phyloP scores from a whole-genome alignment of 345 rosid genomes.

The Rhizophora apiculata region DNA sequence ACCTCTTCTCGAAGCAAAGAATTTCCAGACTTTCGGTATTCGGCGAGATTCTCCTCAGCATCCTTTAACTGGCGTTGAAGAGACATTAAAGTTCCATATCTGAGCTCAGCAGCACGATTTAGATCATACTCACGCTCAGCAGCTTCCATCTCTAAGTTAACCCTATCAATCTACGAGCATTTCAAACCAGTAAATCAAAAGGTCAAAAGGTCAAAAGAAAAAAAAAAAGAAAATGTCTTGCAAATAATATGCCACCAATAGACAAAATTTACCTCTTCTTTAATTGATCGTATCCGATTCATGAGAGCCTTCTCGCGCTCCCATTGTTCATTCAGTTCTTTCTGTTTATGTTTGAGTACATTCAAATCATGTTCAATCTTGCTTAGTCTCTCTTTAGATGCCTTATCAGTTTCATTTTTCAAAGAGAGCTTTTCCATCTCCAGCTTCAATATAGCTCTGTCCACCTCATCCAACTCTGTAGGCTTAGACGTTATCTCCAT shows the following conservation, averaged over 20 bases:
- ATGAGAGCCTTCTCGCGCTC: conserved; percentile 67
- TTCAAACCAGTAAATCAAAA: conserved; percentile 12
- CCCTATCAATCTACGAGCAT: conserved; percentile 72
- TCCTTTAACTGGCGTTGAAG: conserved; percentile 87
- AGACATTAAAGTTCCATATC: conserved; percentile 77
- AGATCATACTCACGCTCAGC: conserved; percentile 89
- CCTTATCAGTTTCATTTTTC: conserved; percentile 78
- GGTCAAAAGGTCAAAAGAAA: neutral
- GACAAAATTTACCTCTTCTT: conserved; percentile 68
- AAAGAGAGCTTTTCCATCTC: conserved; percentile 95
- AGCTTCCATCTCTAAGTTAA: conserved; percentile 86
- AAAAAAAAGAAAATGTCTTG: neutral
- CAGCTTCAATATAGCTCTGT: conserved; percentile 74
- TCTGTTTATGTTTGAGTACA: conserved; percentile 64
- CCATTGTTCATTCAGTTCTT: conserved; percentile 71
- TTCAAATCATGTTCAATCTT: conserved; percentile 72
- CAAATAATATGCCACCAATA: neutral
- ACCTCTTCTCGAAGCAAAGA: conserved; percentile 91
- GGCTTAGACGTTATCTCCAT: conserved; percentile 99
- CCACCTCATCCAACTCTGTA: conserved; percentile 81
- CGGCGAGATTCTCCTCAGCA: conserved; percentile 77
- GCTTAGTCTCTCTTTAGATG: conserved; percentile 76
- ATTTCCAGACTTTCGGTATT: conserved; percentile 60
- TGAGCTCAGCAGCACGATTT: conserved; percentile 87
- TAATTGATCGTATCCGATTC: conserved; percentile 65